Conservation (phyloP, 2,329 filamentous ascomycete genomes). For the Plenodomus biglobosus region DNA sequence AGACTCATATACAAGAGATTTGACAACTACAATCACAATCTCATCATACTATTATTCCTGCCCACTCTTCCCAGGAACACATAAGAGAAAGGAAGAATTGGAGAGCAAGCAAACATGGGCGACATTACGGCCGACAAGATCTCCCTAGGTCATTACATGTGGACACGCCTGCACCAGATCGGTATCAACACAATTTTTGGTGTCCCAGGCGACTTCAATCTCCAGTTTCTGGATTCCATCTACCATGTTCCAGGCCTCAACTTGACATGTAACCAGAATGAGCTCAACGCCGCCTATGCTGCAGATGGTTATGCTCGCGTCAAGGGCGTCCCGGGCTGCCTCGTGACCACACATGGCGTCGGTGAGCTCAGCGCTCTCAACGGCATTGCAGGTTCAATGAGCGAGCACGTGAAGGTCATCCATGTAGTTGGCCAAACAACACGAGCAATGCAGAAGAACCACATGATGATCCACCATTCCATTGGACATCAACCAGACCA, state of each 20-base stretch:
- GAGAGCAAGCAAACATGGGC: neutral
- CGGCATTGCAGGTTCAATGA: conserved; percentile 48
- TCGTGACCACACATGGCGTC: conserved; percentile 64
- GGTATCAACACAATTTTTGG: conserved; percentile 47
- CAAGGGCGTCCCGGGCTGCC: conserved; percentile 52
- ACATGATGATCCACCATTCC: conserved; percentile 52
- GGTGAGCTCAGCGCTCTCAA: conserved; percentile 54
- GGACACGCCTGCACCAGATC: conserved; percentile 46
- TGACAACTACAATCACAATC: neutral
- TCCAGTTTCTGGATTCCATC: conserved; percentile 50
- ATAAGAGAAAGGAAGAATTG: neutral
- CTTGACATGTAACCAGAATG: conserved; percentile 59
- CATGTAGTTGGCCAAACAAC: conserved; percentile 52
- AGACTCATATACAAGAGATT: neutral
- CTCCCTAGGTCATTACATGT: conserved; percentile 48
- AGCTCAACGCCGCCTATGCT: conserved; percentile 61
- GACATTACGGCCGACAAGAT: conserved; percentile 27
- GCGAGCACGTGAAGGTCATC: conserved; percentile 49
- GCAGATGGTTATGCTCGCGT: conserved; percentile 61
- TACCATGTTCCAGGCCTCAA: conserved; percentile 44
- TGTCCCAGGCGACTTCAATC: conserved; percentile 52
- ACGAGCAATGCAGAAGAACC: conserved; percentile 44
- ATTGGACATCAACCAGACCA: conserved; percentile 49
- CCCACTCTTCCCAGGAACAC: neutral
- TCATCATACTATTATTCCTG: neutral